A percentile compares a stretch with the other conserved stretches of the same genome.
These are phyloP conservation scores for Vitis hybrid DNA, from an alignment of 177 flowering plant species.

Conservation along the genomic window DNA sequence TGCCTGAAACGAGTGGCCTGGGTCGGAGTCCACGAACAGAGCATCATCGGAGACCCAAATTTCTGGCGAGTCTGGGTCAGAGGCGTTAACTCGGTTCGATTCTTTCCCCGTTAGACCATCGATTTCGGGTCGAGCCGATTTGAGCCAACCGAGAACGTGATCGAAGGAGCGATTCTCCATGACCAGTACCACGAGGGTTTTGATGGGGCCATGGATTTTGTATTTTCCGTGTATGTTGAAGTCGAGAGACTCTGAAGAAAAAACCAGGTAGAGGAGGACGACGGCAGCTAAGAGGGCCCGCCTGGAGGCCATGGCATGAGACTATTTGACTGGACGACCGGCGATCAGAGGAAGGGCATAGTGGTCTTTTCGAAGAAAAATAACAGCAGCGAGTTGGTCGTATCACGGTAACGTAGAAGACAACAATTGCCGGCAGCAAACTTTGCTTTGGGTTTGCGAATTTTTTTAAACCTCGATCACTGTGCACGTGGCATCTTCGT, in stretches of 20 bases:
- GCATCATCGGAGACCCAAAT: conserved; percentile 65
- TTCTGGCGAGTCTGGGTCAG: conserved; percentile 54
- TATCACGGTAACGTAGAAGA: not conserved
- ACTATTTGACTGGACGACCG: not conserved
- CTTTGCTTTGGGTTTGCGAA: no score
- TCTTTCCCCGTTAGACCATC: conserved; percentile 85
- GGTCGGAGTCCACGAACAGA: conserved; percentile 72
- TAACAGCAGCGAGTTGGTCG: not conserved
- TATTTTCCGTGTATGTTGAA: conserved; percentile 23
- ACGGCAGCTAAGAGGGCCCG: conserved; percentile 18
- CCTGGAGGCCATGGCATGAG: conserved; percentile 26
- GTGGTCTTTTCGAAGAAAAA: not conserved
- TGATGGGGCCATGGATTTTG: conserved; percentile 77
- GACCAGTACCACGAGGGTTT: conserved; percentile 80
- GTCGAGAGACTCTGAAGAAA: conserved; percentile 32
- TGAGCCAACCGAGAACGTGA: conserved; percentile 91
- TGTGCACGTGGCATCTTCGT: no score
- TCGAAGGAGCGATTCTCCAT: conserved; percentile 99
- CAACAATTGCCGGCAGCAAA: not conserved
- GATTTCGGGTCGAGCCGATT: conserved; percentile 69
- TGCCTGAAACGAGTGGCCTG: conserved; percentile 97
- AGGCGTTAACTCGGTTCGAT: conserved; percentile 47
- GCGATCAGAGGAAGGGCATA: not conserved
- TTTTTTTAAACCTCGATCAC: no score
- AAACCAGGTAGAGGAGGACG: conserved; percentile 34